Evolutionary conservation across 768 basidiomycete genomes (phyloP).

Genomic region (Lactifluus subvellereus): DNA sequence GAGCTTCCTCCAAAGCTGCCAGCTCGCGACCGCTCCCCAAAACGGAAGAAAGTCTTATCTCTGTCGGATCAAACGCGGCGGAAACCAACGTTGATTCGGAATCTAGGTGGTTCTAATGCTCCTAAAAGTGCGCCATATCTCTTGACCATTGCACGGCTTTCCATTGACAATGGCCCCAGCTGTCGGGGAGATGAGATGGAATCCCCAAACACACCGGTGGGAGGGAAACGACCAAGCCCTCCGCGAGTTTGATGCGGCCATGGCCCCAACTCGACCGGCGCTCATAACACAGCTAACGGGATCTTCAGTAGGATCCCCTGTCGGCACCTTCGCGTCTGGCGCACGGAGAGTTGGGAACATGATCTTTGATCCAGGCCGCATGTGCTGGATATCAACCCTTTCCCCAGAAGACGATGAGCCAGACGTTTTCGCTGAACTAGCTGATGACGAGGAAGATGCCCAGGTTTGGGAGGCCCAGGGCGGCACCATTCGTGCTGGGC

Average conservation of each 20-base stretch:
- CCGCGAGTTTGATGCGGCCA: conserved; percentile 79
- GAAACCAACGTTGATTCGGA: conserved; percentile 85
- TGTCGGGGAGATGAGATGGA: conserved; percentile 97
- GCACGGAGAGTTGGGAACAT: conserved; percentile 95
- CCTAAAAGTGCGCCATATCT: conserved; percentile 59
- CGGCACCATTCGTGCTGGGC: conserved; percentile 70
- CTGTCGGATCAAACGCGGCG: conserved; percentile 47
- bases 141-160: conserved; percentile 16
- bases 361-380: conserved; percentile 90
- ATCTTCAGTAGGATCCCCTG: conserved; percentile 77
- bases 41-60: conserved; percentile 51
- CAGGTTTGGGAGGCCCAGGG: conserved; percentile 66
- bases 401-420: conserved; percentile 89
- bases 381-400: conserved; percentile 91
- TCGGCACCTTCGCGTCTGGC: conserved; percentile 65
- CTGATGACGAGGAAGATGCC: conserved; percentile 84
- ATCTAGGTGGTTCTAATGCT: conserved; percentile 58
- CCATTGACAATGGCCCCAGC: conserved; percentile 41
- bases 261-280: conserved; percentile 85
- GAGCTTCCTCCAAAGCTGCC: conserved; percentile 43
- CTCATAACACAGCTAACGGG: conserved; percentile 92
- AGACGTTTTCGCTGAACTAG: conserved; percentile 90
- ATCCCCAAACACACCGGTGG: conserved; percentile 85
- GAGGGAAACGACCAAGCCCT: conserved; percentile 94
- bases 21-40: conserved; percentile 29